Percentiles rank a stretch among this genome's conserved stretches.
These are phyloP conservation scores for Rhodosporidiobolus odoratus DNA, from an alignment of 768 basidiomycete species.

Conservation along the genomic window DNA sequence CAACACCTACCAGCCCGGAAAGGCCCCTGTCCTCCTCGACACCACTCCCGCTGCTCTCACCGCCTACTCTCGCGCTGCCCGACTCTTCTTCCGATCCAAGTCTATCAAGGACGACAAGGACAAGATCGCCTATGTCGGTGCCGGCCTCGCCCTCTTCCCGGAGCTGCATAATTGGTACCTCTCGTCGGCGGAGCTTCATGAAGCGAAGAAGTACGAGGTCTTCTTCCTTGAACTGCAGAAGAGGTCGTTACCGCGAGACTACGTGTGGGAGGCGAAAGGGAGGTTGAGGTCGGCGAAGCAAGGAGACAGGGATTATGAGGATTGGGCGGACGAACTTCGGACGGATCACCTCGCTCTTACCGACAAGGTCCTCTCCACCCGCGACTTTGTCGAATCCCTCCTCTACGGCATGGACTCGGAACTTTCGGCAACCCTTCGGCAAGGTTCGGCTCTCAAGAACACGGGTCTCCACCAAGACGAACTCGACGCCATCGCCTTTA, in stretches of 20 bases:
- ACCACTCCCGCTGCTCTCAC: background rate
- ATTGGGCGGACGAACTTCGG: background rate
- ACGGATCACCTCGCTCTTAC: background rate
- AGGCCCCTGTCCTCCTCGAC: constrained; percentile 5
- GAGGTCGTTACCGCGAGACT: background rate
- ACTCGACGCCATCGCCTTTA: background rate
- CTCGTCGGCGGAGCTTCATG: background rate
- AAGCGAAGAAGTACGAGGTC: background rate
- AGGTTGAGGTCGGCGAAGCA: background rate
- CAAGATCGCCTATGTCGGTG: constrained; percentile 4
- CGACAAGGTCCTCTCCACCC: background rate
- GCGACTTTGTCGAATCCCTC: background rate
- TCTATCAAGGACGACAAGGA: background rate
- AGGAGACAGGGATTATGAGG: background rate
- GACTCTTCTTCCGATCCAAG: constrained; percentile 3
- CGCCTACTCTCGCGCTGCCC: background rate
- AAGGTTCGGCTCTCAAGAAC: background rate
- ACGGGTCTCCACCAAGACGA: constrained; percentile 1
- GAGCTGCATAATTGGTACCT: constrained; percentile 7
- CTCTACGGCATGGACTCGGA: constrained; percentile 13
- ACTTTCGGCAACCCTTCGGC: background rate
- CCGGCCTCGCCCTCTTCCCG: background rate
- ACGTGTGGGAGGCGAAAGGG: constrained; percentile 5
- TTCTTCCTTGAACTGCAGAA: background rate
- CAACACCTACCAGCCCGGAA: background rate